Conservation (phyloP, 495 filamentous ascomycete genomes). For the Tricharina praecox region DNA sequence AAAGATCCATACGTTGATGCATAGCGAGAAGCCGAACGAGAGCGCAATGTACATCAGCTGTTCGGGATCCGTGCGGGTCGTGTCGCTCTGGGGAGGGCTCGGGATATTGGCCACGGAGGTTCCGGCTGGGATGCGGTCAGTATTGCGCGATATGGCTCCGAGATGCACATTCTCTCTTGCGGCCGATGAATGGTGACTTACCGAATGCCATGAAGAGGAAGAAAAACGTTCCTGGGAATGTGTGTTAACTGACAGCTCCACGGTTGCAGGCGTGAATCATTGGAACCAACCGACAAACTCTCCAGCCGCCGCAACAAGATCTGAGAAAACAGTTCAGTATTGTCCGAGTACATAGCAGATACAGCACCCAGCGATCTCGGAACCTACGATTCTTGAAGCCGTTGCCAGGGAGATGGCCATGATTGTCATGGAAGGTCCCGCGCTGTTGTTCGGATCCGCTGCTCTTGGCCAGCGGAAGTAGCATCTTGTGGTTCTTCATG, state of each 20-base stretch:
- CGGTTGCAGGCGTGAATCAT: no score
- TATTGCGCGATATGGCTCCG: no score
- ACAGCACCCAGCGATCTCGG: no score
- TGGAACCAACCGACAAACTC: conserved; percentile 5
- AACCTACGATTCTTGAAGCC: conserved; percentile 4
- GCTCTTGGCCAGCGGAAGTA: background rate
- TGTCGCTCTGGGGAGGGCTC: conserved; percentile 18
- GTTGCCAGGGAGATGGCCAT: background rate
- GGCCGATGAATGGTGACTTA: conserved; percentile 25
- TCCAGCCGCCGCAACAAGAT: background rate
- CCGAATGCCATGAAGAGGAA: conserved; percentile 38
- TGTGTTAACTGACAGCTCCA: background rate
- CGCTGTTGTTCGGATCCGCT: background rate
- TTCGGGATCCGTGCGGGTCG: no score
- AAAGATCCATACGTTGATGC: conserved; percentile 52
- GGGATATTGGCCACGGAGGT: conserved; percentile 22
- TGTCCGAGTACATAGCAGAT: no score
- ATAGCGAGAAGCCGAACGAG: conserved; percentile 44
- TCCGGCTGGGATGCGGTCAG: conserved; percentile 15
- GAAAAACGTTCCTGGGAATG: conserved; percentile 32
- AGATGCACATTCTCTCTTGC: no score
- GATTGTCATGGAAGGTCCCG: background rate
- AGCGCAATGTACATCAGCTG: conserved; percentile 38
- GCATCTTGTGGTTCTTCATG: background rate
- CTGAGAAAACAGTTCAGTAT: no score